Conservation (phyloP, 1,284 basidiomycete genomes). For the Heliocybe sulcata region DNA sequence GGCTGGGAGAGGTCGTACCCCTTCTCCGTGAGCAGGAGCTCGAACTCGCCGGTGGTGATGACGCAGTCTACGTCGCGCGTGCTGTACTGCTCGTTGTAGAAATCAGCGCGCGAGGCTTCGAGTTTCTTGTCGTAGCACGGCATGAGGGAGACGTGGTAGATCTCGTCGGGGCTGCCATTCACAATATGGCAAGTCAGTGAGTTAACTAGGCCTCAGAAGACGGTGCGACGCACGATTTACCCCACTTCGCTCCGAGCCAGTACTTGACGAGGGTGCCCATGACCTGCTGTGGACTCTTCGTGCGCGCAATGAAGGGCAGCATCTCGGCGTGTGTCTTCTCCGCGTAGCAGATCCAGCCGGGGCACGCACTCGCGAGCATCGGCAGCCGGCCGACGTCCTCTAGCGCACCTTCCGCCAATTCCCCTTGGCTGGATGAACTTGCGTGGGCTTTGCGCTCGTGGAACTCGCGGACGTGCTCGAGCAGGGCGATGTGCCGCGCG, state of each 20-base stretch:
- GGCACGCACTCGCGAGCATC: slow-evolving; percentile 94
- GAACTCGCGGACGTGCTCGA: slow-evolving; percentile 83
- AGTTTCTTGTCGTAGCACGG: slow-evolving; percentile 99
- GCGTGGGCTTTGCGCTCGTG: slow-evolving; percentile 49
- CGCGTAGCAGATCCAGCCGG: slow-evolving; percentile 99
- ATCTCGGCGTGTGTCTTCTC: slow-evolving; percentile 97
- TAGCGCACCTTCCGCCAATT: slow-evolving; percentile 2
- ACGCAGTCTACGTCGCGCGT: slow-evolving; percentile 97
- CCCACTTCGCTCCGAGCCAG: slow-evolving; percentile 65
- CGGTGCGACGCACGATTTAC: slow-evolving; percentile 40
- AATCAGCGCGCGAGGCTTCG: slow-evolving; percentile 91
- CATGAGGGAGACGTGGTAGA: slow-evolving; percentile 98
- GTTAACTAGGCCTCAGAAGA: background rate
- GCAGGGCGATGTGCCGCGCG: slow-evolving; percentile 80
- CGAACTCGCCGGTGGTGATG: slow-evolving; percentile 93
- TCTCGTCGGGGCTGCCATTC: slow-evolving; percentile 57
- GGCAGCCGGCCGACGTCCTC: slow-evolving; percentile 46
- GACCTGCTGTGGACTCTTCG: slow-evolving; percentile 91
- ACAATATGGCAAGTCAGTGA: background rate
- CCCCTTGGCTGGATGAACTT: slow-evolving; percentile 7
- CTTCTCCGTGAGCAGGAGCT: slow-evolving; percentile 79
- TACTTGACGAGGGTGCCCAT: slow-evolving; percentile 92
- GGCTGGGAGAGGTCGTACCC: slow-evolving; percentile 68
- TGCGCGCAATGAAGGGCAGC: slow-evolving; percentile 82
- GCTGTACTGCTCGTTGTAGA: slow-evolving; percentile 72